These are phyloP conservation scores for Cystobasidium sp. DNA, from an alignment of 1,284 basidiomycete genomes.

Conservation along the genomic window DNA sequence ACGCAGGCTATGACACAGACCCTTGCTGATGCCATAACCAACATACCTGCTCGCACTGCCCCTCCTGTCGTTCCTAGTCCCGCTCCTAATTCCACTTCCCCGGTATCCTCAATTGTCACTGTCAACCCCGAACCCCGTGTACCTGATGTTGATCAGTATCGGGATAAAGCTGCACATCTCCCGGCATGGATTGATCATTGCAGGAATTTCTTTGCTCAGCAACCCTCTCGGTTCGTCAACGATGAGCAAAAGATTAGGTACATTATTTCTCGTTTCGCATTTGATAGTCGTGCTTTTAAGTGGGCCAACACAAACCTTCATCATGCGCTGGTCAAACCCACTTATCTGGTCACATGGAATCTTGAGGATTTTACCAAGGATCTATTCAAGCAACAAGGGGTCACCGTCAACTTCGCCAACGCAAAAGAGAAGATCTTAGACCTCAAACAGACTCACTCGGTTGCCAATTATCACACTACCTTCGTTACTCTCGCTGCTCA, in stretches of 20 bases:
- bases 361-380: neutral
- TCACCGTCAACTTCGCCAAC: neutral
- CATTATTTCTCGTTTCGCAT: neutral
- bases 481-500: slow-evolving; percentile 8
- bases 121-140: neutral
- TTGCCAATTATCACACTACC: neutral
- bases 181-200: neutral
- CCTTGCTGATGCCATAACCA: neutral
- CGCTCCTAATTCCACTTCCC: neutral
- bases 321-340: neutral
- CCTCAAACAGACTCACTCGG: slow-evolving; percentile 5
- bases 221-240: slow-evolving; percentile 5
- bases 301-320: neutral
- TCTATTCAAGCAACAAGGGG: neutral
- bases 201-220: slow-evolving; percentile 8
- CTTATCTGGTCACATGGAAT: neutral
- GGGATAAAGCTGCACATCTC: neutral
- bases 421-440: neutral
- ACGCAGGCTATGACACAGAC: neutral
- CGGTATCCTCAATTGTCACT: neutral
- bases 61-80: neutral
- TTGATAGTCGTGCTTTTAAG: neutral
- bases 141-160: neutral
- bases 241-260: slow-evolving; percentile 8
- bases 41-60: neutral